Evolutionary conservation across 2,329 filamentous ascomycete genomes (phyloP), one percentile per base, ranked within the genome.

Genomic region (Colletotrichum acutatum): DNA sequence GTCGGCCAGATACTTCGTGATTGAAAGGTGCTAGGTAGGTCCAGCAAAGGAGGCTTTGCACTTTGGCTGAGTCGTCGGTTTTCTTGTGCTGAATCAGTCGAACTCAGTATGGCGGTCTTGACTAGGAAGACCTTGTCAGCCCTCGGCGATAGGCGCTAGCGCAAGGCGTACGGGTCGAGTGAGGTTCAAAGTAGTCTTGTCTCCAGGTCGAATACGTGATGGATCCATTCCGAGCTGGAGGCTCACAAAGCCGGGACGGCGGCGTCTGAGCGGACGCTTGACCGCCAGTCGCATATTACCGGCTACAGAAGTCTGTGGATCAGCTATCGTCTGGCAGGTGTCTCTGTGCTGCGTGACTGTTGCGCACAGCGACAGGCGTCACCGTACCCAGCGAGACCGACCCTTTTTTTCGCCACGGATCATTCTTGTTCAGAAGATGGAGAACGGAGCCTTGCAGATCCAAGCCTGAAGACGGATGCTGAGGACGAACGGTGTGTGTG

Each of bases 201-300:
- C 37, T 42, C 54, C 54, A 46, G 34, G 30, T 54, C n/a, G 32
- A 54, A 70, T 49, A 22, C 42, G 42, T 49, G 42, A 49, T 46
- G 54, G 53, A 64, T 57, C 66, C 66, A 52, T 65, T n/a, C 37
- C 59, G 37, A 60, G n/a, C n/a, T 71, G 62, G 56, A 74, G 71
- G 68, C 71, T 72, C 62, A 67, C 46, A 26, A 67, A 49, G 28
- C 19, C 57, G 42, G 62, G 62, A 67, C 62, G 68, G 68, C 57
- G 54, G 28, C n/a, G 52, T 56, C 61, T 53, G 62, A 65, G 49
- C 62, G 32, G 62, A 61, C 66, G 46, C 66, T 60, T 68, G 66
- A 26, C 32, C 28, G 52, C 24, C 37, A 28, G 30, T 60, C 42
- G 42, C n/a, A 57, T 14, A 42, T 14, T 42, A 63, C 42, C 28